Conservation (phyloP, 441 rosid species). For the Populus trichocarpa region DNA sequence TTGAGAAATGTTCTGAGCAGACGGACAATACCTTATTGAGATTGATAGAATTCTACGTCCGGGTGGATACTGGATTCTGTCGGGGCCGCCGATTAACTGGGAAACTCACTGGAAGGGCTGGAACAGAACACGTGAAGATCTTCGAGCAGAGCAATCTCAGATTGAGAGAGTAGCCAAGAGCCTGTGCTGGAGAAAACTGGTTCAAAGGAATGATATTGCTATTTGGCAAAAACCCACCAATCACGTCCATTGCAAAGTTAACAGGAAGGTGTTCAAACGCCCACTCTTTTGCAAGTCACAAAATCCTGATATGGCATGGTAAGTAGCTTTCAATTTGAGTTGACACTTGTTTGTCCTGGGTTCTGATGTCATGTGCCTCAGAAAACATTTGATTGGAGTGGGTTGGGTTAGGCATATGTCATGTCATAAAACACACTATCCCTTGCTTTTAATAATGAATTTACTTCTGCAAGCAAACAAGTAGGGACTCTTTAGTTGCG, state of each 20-base stretch:
- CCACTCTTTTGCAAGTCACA: constrained; percentile 42
- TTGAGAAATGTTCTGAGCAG: constrained; percentile 29
- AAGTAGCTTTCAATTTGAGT: neutral
- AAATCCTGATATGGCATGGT: constrained; percentile 79
- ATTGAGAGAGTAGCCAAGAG: constrained; percentile 63
- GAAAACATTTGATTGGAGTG: neutral
- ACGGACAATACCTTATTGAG: constrained; percentile 75
- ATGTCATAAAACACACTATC: neutral
- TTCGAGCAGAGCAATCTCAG: constrained; percentile 54
- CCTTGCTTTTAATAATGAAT: neutral
- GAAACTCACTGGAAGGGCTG: constrained; percentile 65
- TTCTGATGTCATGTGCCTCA: neutral
- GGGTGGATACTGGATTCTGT: constrained; percentile 88
- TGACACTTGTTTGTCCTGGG: neutral
- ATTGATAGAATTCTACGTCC: constrained; percentile 79
- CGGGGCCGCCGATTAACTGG: constrained; percentile 24
- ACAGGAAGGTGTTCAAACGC: constrained; percentile 25
- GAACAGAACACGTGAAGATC: constrained; percentile 61
- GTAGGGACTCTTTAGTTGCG: neutral
- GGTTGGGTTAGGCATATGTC: constrained; percentile 4
- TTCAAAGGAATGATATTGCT: constrained; percentile 65
- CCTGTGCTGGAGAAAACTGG: constrained; percentile 69
- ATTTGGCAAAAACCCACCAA: constrained; percentile 80
- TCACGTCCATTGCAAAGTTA: constrained; percentile 46
- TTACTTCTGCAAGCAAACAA: neutral